phyloP scores from a whole-genome alignment of 495 filamentous ascomycete genomes.

The Hypomontagnella monticulosa region DNA sequence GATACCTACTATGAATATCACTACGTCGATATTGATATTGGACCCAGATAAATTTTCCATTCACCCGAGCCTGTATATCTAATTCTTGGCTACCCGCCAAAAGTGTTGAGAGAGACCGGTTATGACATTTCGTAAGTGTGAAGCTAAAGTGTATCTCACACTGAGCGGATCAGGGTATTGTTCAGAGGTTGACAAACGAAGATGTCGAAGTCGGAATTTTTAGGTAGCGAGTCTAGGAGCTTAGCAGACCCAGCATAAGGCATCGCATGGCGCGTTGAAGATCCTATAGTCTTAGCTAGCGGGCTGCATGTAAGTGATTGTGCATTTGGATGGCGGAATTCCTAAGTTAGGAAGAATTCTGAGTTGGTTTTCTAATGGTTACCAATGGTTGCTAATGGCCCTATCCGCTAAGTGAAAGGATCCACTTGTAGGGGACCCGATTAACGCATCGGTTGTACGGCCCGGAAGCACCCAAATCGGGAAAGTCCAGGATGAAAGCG shows the following conservation, averaged over 20 bases:
- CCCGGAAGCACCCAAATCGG: conserved; percentile 31
- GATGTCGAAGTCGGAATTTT: neutral
- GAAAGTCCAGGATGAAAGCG: conserved; percentile 33
- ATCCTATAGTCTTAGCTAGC: conserved; percentile 9
- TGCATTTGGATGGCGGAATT: conserved; percentile 22
- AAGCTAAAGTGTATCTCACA: neutral
- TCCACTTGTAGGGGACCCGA: conserved; percentile 17
- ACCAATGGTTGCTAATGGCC: conserved; percentile 13
- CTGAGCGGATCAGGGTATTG: neutral
- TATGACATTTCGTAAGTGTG: neutral
- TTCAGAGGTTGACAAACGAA: conserved; percentile 1
- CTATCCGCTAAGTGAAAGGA: conserved; percentile 13
- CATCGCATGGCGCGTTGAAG: conserved; percentile 23
- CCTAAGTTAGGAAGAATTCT: conserved; percentile 26
- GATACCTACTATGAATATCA: conserved; percentile 1
- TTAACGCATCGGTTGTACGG: conserved; percentile 35
- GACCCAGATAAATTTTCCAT: conserved; percentile 18
- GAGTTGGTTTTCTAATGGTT: conserved; percentile 6
- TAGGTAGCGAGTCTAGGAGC: conserved; percentile 3
- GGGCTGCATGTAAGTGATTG: conserved; percentile 19
- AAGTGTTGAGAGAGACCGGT: neutral
- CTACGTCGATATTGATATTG: neutral
- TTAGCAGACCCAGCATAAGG: conserved; percentile 10
- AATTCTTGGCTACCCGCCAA: conserved; percentile 13
- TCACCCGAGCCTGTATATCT: conserved; percentile 17